These are phyloP conservation scores for Pisolithus albus DNA, from an alignment of 768 basidiomycete species.

Conservation along the genomic window DNA sequence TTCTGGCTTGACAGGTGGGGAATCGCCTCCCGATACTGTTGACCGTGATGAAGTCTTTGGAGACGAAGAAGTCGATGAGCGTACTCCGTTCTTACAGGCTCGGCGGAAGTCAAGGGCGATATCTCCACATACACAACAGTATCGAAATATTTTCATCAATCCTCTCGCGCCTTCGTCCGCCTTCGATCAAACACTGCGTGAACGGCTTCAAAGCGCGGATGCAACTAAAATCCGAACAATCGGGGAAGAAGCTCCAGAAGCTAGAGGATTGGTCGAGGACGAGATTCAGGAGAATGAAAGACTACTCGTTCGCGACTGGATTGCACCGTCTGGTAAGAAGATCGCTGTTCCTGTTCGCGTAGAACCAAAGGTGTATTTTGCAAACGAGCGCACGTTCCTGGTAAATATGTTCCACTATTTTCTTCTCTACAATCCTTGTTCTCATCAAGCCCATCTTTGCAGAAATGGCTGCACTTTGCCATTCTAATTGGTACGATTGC, in stretches of 20 bases:
- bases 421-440: too few relatives aligned
- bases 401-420: conserved; percentile 39
- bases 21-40: conserved; percentile 4
- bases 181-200: conserved; percentile 80
- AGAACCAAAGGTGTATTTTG: conserved; percentile 98
- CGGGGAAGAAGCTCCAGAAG: conserved; percentile 17
- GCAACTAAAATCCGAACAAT: conserved; percentile 19
- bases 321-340: conserved; percentile 77
- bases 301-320: conserved; percentile 60
- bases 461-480: conserved; percentile 88
- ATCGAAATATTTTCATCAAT: conserved; percentile 58
- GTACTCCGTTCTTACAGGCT: conserved; percentile 32
- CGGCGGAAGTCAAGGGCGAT: conserved; percentile 19
- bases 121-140: conserved; percentile 9
- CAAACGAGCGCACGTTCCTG: conserved; percentile 89
- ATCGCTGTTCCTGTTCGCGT: conserved; percentile 93
- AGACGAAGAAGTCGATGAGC: conserved; percentile 25
- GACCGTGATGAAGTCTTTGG: conserved; percentile 25
- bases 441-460: background rate
- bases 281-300: conserved; percentile 41
- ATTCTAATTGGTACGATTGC: conserved; percentile 88
- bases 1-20: conserved; percentile 4
- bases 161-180: conserved; percentile 77
- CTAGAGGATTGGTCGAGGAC: conserved; percentile 32
- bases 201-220: conserved; percentile 43